phyloP scores from a whole-genome alignment of 257 asterid species.

The Gentiana macrophylla region DNA sequence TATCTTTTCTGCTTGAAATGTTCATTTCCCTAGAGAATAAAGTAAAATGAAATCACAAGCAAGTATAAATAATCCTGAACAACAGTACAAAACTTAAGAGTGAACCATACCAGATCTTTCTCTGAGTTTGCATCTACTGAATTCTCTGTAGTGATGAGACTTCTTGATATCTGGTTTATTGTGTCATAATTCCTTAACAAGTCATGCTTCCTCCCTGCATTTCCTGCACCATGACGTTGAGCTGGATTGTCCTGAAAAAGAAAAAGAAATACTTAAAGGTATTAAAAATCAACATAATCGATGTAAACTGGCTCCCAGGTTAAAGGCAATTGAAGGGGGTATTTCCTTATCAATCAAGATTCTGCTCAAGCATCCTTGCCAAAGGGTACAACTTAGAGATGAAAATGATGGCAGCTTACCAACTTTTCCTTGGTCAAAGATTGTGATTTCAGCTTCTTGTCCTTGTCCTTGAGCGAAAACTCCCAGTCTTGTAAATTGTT shows the following conservation, averaged over 20 bases:
- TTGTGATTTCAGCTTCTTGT: slow-evolving; percentile 58
- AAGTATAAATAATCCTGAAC: slow-evolving; percentile 7
- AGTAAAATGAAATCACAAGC: slow-evolving; percentile 9
- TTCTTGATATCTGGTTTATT: slow-evolving; percentile 45
- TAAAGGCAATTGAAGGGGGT: background rate
- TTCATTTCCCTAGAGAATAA: slow-evolving; percentile 63
- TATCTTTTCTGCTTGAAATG: slow-evolving; percentile 77
- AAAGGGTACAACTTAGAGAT: background rate
- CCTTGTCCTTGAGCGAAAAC: slow-evolving; percentile 58
- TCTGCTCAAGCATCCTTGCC: background rate
- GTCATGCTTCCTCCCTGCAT: slow-evolving; percentile 28
- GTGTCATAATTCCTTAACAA: slow-evolving; percentile 47
- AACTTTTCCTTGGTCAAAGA: slow-evolving; percentile 31
- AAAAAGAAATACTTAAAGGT: background rate
- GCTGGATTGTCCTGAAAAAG: slow-evolving; percentile 22
- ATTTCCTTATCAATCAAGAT: background rate
- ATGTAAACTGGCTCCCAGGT: too few relatives aligned
- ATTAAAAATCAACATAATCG: background rate
- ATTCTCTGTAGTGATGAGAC: slow-evolving; percentile 36
- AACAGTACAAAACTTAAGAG: slow-evolving; percentile 4
- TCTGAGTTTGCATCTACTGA: slow-evolving; percentile 79
- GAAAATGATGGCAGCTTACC: slow-evolving; percentile 29
- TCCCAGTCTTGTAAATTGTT: slow-evolving; percentile 93
- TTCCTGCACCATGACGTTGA: slow-evolving; percentile 24
- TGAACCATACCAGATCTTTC: slow-evolving; percentile 69